phyloP scores from a whole-genome alignment of 805 yeast species.

The Blastobotrys chiropterorum region DNA sequence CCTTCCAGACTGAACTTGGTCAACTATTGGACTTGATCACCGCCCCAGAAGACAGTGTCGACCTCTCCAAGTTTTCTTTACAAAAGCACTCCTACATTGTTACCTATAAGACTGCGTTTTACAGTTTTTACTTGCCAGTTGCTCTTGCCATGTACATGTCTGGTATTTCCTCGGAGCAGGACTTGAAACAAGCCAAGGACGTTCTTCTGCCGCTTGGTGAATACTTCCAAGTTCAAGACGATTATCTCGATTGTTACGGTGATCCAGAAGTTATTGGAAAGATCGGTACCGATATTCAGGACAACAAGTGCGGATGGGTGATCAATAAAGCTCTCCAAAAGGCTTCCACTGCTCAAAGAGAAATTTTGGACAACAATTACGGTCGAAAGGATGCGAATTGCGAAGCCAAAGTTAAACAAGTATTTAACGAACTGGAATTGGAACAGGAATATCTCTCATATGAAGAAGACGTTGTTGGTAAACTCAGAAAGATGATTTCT shows the following conservation, averaged over 20 bases:
- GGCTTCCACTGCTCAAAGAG: slow-evolving; percentile 76
- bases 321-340: slow-evolving; percentile 84
- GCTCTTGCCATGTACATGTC: slow-evolving; percentile 94
- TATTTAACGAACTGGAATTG: slow-evolving; percentile 69
- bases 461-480: slow-evolving; percentile 69
- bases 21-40: slow-evolving; percentile 92
- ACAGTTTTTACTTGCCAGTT: slow-evolving; percentile 95
- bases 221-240: slow-evolving; percentile 98
- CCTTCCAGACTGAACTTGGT: slow-evolving; percentile 96
- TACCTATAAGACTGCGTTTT: slow-evolving; percentile 93
- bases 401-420: slow-evolving; percentile 64
- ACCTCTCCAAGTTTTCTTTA: slow-evolving; percentile 77
- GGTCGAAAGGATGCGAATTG: slow-evolving; percentile 70
- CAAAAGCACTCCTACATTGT: slow-evolving; percentile 93
- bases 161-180: slow-evolving; percentile 63
- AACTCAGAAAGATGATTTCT: slow-evolving; percentile 60
- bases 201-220: slow-evolving; percentile 93
- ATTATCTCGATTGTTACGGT: slow-evolving; percentile 93
- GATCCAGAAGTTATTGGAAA: slow-evolving; percentile 96
- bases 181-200: slow-evolving; percentile 81
- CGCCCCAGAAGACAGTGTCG: slow-evolving; percentile 94
- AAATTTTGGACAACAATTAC: slow-evolving; percentile 76
- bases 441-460: slow-evolving; percentile 67
- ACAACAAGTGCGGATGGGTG: slow-evolving; percentile 98
- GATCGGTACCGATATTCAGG: slow-evolving; percentile 97